Evolutionary conservation across 192 early-diverging fungal species (phyloP), one percentile per base, ranked within the genome.

Genomic region (Phycomyces nitens): DNA sequence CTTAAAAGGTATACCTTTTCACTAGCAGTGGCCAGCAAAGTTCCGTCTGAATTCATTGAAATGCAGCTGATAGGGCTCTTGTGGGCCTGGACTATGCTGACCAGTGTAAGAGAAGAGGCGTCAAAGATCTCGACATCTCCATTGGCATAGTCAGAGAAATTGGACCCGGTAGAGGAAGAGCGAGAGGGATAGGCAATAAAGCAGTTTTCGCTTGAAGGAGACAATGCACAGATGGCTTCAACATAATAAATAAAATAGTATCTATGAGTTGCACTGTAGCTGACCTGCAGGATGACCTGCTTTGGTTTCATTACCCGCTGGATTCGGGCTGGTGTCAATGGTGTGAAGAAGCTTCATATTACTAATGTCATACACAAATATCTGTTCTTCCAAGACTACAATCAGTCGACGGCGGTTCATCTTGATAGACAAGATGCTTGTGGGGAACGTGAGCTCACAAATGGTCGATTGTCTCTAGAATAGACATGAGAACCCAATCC

Each of bases 331-430:
- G 14, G 95, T 98, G 57, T 99, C 94, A 66, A 99, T 94, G 0
- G 93, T 95, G 65, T 96, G 91, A 42, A 97, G 80, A 9, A 97
- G 84, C 72, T 95, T 95, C 95, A 99, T 99, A 76, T 99, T 99
- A 75, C 88, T 87, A 56, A 97, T 97, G 66, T 99, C 95, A 78
- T 97, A 97, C 16, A 97, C 87, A 74, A 92, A 97, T 44, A 97
- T 95, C 64, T 92, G 91, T 74, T 95, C 92, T 66, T 99, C 97
- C 34, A 99, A 83, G 23, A 96, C 90, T 10, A 97, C 95, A 40
- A 98, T 86, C 9, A 99, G 80, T 41, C 94, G 84, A 63, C 92
- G 90, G 34, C 96, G 80, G 81, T 99, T 99, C 61, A 99, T 82
- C 77, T 97, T 97, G 15, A 99, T 94, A 0, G 94, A 88, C 53